Evolutionary conservation across 2,329 filamentous ascomycete species (phyloP).

Genomic region (Reticulascus tulasneorum): DNA sequence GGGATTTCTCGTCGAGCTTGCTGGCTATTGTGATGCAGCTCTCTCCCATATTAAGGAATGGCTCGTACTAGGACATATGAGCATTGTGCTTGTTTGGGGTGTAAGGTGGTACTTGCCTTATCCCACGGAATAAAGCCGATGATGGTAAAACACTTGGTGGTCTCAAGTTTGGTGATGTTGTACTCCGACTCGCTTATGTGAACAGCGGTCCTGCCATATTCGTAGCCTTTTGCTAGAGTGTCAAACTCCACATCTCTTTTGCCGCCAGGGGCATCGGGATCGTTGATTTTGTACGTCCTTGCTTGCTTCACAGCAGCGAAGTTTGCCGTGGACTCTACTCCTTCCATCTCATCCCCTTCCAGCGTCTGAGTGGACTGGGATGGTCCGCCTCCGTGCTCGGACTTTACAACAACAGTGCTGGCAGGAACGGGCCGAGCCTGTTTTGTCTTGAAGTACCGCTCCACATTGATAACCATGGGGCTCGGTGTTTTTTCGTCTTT

Average conservation of each 20-base stretch:
- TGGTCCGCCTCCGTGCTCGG: constrained; percentile 37
- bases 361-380: constrained; percentile 50
- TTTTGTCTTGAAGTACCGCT: constrained; percentile 86
- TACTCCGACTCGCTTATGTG: constrained; percentile 82
- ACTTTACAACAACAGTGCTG: constrained; percentile 66
- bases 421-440: constrained; percentile 70
- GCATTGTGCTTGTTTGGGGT: neutral
- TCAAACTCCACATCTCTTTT: constrained; percentile 80
- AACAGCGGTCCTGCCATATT: constrained; percentile 89
- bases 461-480: constrained; percentile 78
- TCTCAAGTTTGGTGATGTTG: constrained; percentile 85
- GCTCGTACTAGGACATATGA: constrained; percentile 61
- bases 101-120: constrained; percentile 45
- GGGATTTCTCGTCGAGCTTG: constrained; percentile 74
- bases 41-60: constrained; percentile 81
- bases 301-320: constrained; percentile 71
- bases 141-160: constrained; percentile 69
- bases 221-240: constrained; percentile 85
- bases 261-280: constrained; percentile 69
- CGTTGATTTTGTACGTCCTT: constrained; percentile 77
- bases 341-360: constrained; percentile 44
- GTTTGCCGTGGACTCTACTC: constrained; percentile 37
- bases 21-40: constrained; percentile 73
- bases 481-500: constrained; percentile 43
- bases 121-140: constrained; percentile 78